These are phyloP conservation scores for Dalbergia cultrata DNA, from an alignment of 306 rosid genomes.

Conservation along the genomic window DNA sequence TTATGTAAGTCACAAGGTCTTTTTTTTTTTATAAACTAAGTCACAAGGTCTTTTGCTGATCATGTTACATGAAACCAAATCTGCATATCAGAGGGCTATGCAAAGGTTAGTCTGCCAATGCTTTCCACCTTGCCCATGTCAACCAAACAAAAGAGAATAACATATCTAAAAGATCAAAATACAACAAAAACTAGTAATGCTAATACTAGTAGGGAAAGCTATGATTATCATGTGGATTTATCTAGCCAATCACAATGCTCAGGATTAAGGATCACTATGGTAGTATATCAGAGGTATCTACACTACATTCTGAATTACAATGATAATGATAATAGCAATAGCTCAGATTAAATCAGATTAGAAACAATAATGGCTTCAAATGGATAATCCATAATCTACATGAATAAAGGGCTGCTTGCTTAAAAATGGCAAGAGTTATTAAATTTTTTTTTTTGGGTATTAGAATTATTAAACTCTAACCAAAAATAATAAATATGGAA, in stretches of 20 bases:
- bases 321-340: slow-evolving; percentile 4
- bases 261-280: slow-evolving; percentile 35
- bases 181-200: neutral
- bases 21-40: too few relatives aligned
- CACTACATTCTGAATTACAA: slow-evolving; percentile 31
- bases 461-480: slow-evolving; percentile 26
- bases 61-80: neutral
- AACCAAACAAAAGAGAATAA: neutral
- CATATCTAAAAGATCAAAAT: slow-evolving; percentile 7
- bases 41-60: slow-evolving; percentile 3
- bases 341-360: slow-evolving; percentile 17
- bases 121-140: neutral
- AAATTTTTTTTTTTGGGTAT: neutral
- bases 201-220: neutral
- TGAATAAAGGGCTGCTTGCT: slow-evolving; percentile 26
- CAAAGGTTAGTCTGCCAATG: neutral
- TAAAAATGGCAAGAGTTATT: slow-evolving; percentile 33
- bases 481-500: slow-evolving; percentile 25
- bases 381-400: slow-evolving; percentile 96
- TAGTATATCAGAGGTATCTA: slow-evolving; percentile 20
- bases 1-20: neutral
- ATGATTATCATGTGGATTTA: neutral
- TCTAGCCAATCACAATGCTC: neutral
- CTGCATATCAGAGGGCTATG: slow-evolving; percentile 13
- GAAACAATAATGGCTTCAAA: slow-evolving; percentile 70